These are phyloP conservation scores for Glarea lozoyensis DNA, from an alignment of 495 filamentous ascomycete genomes.

Conservation along the genomic window DNA sequence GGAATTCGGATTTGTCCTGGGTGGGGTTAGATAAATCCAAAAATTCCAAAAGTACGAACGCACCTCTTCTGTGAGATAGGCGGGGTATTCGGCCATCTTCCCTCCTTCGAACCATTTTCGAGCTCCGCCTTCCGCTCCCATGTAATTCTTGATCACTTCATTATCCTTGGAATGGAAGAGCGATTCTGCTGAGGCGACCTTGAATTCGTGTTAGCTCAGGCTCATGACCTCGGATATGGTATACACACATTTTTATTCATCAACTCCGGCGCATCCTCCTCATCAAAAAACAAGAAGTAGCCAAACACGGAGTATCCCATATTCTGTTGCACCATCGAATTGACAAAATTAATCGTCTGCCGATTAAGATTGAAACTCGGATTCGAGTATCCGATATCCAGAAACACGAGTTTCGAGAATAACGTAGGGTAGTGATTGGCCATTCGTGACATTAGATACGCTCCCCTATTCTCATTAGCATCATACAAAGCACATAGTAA, in stretches of 20 bases:
- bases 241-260: slow-evolving; percentile 11
- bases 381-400: slow-evolving; percentile 15
- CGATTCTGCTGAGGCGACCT: slow-evolving; percentile 3
- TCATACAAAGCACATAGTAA: neutral
- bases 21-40: neutral
- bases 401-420: slow-evolving; percentile 17
- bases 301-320: slow-evolving; percentile 18
- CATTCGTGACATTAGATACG: slow-evolving; percentile 11
- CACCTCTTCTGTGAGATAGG: slow-evolving; percentile 4
- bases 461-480: slow-evolving; percentile 7
- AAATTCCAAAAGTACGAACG: neutral
- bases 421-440: slow-evolving; percentile 8
- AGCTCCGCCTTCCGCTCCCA: slow-evolving; percentile 8
- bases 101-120: slow-evolving; percentile 7
- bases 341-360: slow-evolving; percentile 8
- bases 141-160: slow-evolving; percentile 9
- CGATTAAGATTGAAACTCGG: neutral
- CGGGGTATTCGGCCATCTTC: neutral
- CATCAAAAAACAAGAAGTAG: slow-evolving; percentile 18
- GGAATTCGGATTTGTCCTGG: slow-evolving; percentile 5
- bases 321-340: slow-evolving; percentile 6
- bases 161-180: slow-evolving; percentile 7
- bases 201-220: neutral
- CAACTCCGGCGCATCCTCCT: slow-evolving; percentile 13
- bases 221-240: slow-evolving; percentile 6